Conservation (phyloP, 768 basidiomycete genomes). For the Dentipellis sp. region DNA sequence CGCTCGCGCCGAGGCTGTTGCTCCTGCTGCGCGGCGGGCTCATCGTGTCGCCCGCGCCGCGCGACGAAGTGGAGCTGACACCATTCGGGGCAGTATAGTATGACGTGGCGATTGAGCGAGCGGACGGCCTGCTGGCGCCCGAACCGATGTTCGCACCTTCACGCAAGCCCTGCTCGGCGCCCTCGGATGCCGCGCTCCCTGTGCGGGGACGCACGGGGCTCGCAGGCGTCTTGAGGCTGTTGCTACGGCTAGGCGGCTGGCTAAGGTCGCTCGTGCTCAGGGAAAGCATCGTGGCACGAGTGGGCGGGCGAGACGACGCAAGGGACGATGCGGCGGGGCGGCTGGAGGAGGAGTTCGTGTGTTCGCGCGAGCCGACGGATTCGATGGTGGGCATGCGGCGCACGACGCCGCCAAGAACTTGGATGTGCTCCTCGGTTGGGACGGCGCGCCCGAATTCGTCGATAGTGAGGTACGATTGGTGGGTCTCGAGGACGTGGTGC, state of each 20-base stretch:
- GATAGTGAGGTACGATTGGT: constrained; percentile 26
- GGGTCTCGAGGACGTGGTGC: constrained; percentile 12
- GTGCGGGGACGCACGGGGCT: neutral
- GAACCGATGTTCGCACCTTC: too few relatives aligned
- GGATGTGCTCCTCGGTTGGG: constrained; percentile 41
- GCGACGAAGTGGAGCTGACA: neutral
- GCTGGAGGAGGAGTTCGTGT: neutral
- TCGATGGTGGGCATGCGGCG: constrained; percentile 79
- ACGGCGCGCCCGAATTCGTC: constrained; percentile 29
- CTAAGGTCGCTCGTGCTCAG: constrained; percentile 6
- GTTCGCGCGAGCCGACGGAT: constrained; percentile 61
- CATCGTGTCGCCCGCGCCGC: neutral
- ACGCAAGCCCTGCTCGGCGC: too few relatives aligned
- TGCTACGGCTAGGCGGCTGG: constrained; percentile 7
- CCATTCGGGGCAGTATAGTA: neutral
- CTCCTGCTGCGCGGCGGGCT: constrained; percentile 6
- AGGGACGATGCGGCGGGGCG: constrained; percentile 1
- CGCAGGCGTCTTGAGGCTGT: constrained; percentile 6
- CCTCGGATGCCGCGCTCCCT: too few relatives aligned
- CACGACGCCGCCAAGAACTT: constrained; percentile 54
- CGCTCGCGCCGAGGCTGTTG: constrained; percentile 8
- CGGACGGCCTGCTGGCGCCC: neutral
- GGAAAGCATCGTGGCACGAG: constrained; percentile 8
- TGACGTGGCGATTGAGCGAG: constrained; percentile 3
- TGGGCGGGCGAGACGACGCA: constrained; percentile 10